These are phyloP conservation scores for Diaporthe batatas DNA, from an alignment of 2,329 filamentous ascomycete genomes.

Conservation along the genomic window DNA sequence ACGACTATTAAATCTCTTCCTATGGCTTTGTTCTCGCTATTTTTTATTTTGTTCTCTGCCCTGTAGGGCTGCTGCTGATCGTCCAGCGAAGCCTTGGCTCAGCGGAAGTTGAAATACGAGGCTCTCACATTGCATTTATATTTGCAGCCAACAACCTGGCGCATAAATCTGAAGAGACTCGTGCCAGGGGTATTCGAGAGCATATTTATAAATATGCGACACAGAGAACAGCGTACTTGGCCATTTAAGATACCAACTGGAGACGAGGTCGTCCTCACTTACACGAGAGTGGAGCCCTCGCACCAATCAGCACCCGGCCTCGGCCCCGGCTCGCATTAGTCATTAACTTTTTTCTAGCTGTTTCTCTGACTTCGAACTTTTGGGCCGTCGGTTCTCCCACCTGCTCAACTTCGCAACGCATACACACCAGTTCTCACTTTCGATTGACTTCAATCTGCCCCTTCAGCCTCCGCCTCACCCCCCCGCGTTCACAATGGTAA, in stretches of 20 bases:
- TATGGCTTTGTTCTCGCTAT: neutral
- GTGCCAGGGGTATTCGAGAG: rapidly evolving
- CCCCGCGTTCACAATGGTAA: slow-evolving; percentile 27
- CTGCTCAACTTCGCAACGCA: slow-evolving; percentile 13
- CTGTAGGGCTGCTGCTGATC: too few species aligned
- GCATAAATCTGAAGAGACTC: neutral
- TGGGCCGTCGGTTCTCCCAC: neutral
- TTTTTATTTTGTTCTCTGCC: too few species aligned
- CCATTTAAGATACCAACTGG: neutral
- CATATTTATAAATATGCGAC: neutral
- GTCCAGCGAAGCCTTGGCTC: too few species aligned
- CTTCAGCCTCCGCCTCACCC: neutral
- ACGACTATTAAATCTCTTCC: neutral
- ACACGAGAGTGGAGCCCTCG: slow-evolving; percentile 30
- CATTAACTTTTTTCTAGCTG: slow-evolving; percentile 42
- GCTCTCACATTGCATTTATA: neutral
- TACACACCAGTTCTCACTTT: neutral
- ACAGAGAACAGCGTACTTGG: too few species aligned
- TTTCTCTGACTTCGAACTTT: slow-evolving; percentile 39
- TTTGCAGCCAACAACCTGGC: neutral
- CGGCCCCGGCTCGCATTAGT: slow-evolving; percentile 39
- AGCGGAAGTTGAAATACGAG: neutral
- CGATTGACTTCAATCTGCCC: slow-evolving; percentile 8
- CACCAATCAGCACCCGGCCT: slow-evolving; percentile 14
- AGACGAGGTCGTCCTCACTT: slow-evolving; percentile 30